Evolutionary conservation across 106 monocot species (phyloP), one percentile per base, ranked within the genome.

Genomic region (Xerophyta viscosa): DNA sequence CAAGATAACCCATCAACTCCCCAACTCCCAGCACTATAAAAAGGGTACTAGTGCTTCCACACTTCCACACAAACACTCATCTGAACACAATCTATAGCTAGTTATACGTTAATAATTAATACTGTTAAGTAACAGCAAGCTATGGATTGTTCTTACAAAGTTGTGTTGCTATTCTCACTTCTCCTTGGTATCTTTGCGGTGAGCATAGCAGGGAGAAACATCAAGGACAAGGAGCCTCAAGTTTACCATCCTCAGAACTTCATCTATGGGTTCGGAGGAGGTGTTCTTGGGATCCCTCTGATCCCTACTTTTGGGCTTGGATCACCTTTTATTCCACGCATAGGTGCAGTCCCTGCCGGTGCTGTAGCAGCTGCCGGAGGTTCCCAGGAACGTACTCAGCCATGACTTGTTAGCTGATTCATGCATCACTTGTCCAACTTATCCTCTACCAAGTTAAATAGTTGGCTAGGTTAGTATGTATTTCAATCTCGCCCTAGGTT

Each of bases 201-300:
- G 30, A 29, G 53, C 30, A 12, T 18, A 2, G 53, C 10, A 20
- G 53, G 29, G 20, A 31, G 53, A 54, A 31, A 14, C 28, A 20
- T 30, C 30, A 30, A 19, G 15, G 24, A 26, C 2, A 5, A 4
- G 14, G 31, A 54, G 15, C 53, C 19, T 8, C 10, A 33, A 19
- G 8, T 29, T 20, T 54, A 31, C 30, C 28, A 54, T 12, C 53
- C 53, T 19, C 53, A 54, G 19, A 54, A 30, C 27, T 54, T 54
- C 53, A 19, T 33, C n/a, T n/a, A n/a, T n/a, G 53, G 18, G 19
- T 54, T 54, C 29, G 30, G 53, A 8, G 31, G 53, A 17, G 31
- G 53, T 19, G 8, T 30, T 31, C 6, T 54, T 31, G 53, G 53
- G 17, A 14, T 46, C 8, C 46, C 46, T 19, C 7, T 46, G 6